Base-by-base conservation (phyloP, 2,329 filamentous ascomycete genomes). In the Botrytis galanthina region DNA sequence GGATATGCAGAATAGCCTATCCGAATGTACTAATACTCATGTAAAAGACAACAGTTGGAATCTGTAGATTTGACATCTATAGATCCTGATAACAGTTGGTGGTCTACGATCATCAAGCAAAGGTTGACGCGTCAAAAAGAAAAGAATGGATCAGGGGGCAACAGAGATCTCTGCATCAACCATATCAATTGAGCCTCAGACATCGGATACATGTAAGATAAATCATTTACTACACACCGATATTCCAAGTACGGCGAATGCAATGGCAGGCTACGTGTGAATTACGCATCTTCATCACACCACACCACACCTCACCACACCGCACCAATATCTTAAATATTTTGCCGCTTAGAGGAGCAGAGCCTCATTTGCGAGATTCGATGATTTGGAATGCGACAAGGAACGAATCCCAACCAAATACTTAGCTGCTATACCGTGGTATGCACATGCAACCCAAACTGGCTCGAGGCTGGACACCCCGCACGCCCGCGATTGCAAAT, bases 81-180 rank as follows among this genome's bases (percentile, higher is more conserved):
- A 69, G n/a, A 57, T 42, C 10, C n/a, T 42, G 42, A 42, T n/a
- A 68, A 69, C 66, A 57, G 37, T 69, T 39, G 66, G 48, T 54
- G 35, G 26, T 29, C 26, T 57, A 22, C 29, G 63, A 66, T 51
- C 32, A 67, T 51, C 57, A 57, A 32, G 16, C 37, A 32, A 69
- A 57, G 66, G 48, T 16, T 69, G 42, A 69, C 66, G 48, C 48
- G 66, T n/a, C 48, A 69, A 59, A 69, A 3, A 37, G 48, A 68
- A 57, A 68, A 57, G 20, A 1, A 42, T 8, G 2, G 35, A 46
- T 32, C n/a, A 29, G 26, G 35, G 35, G 14, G 1, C 46, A 57
- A 22, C 16, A 9, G 37, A 69, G 37, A 32, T 39, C 18, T 39
- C n/a, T 37, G 18, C n/a, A 32, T 57, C 20, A 29, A n/a, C 42